Percentiles rank a stretch among this genome's conserved stretches.
phyloP scores from a whole-genome alignment of 1,284 basidiomycete genomes.

The Boletus smithii region DNA sequence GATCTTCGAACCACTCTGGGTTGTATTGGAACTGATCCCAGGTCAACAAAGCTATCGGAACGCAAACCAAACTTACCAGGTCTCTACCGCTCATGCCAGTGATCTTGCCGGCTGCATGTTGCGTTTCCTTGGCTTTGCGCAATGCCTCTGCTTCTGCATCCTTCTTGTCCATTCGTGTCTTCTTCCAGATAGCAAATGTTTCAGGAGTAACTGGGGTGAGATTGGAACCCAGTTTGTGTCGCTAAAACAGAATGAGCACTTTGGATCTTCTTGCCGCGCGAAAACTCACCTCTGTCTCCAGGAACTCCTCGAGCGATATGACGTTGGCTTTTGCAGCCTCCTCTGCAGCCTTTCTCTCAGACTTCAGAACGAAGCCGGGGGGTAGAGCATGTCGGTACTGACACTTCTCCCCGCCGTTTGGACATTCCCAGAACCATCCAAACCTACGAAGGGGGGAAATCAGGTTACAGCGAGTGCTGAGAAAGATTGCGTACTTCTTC shows the following conservation, averaged over 20 bases:
- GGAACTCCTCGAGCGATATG: constrained; percentile 95
- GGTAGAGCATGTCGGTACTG: constrained; percentile 96
- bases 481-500: constrained; percentile 63
- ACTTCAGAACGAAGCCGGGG: constrained; percentile 92
- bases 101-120: constrained; percentile 87
- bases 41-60: constrained; percentile 8
- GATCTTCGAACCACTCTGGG: constrained; percentile 90
- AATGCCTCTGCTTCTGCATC: constrained; percentile 78
- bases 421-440: constrained; percentile 94
- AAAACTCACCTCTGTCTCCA: constrained; percentile 85
- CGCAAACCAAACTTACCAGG: constrained; percentile 55
- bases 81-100: constrained; percentile 95
- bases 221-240: constrained; percentile 90
- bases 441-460: constrained; percentile 46
- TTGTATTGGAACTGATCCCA: constrained; percentile 84
- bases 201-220: constrained; percentile 96
- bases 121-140: constrained; percentile 82
- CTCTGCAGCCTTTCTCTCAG: constrained; percentile 82
- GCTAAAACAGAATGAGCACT: constrained; percentile 43
- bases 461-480: neutral
- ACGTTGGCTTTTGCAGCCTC: constrained; percentile 85
- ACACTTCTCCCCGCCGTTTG: constrained; percentile 78
- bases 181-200: constrained; percentile 93
- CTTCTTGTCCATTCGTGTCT: constrained; percentile 90
- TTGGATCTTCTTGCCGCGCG: neutral